A percentile compares a stretch with the other conserved stretches of the same genome.
Evolutionary conservation across 345 rosid species (phyloP).

Genomic region (Eutrema japonicum): DNA sequence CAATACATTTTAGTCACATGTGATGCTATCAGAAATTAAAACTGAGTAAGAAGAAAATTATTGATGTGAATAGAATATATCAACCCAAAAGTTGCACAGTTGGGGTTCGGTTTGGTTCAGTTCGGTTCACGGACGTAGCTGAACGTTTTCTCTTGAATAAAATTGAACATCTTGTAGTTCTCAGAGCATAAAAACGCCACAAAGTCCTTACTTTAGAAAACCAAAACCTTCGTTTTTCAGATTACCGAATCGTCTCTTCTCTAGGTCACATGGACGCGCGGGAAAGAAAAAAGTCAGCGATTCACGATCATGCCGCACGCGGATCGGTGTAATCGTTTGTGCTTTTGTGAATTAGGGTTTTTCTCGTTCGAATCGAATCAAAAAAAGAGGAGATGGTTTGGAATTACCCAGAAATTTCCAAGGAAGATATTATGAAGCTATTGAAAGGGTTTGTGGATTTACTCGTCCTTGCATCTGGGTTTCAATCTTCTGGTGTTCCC

Average conservation of each 20-base stretch:
- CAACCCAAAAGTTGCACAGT: background rate
- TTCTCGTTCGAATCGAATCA: conserved; percentile 4
- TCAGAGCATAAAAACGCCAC: conserved; percentile 4
- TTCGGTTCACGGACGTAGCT: background rate
- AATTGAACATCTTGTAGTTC: conserved; percentile 31
- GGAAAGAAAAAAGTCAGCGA: conserved; percentile 24
- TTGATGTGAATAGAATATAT: background rate
- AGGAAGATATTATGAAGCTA: conserved; percentile 60
- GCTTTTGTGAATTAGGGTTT: conserved; percentile 15
- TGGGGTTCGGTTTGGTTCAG: background rate
- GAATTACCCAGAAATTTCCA: conserved; percentile 64
- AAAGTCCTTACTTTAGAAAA: conserved; percentile 8
- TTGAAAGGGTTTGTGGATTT: conserved; percentile 80
- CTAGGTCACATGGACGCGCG: conserved; percentile 35
- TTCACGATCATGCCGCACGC: background rate
- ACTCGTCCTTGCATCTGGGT: conserved; percentile 76
- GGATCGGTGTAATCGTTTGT: background rate
- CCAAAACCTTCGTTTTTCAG: background rate
- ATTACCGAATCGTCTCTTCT: conserved; percentile 2
- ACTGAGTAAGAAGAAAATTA: background rate
- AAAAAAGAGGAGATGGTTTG: conserved; percentile 55
- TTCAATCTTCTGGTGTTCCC: conserved; percentile 69
- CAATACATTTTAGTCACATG: conserved; percentile 1
- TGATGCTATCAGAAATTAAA: conserved; percentile 3
- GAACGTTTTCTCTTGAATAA: background rate